These are phyloP conservation scores for Ogataea pignaliae DNA, from an alignment of 805 yeast species.

Conservation along the genomic window DNA sequence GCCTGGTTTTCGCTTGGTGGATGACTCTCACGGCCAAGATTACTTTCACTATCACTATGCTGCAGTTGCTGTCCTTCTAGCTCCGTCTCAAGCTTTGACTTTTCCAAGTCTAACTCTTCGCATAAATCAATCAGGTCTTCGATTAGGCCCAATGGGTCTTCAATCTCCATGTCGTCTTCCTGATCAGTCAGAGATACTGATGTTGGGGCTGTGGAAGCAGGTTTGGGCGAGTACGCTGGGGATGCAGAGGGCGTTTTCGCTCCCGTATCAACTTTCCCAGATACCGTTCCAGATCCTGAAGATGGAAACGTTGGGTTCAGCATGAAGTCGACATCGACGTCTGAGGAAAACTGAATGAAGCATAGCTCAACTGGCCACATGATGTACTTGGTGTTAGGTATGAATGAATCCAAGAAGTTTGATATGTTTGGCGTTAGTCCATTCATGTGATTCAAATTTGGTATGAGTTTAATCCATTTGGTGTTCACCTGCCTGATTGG, in stretches of 20 bases:
- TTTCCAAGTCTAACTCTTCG: slow-evolving; percentile 9
- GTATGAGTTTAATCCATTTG: slow-evolving; percentile 65
- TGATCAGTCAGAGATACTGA: not conserved
- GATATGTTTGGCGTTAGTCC: slow-evolving; percentile 63
- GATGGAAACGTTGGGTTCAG: too few species aligned
- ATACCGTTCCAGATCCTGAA: too few species aligned
- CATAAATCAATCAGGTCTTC: slow-evolving; percentile 25
- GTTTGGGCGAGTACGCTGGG: too few species aligned
- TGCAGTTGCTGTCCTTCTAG: slow-evolving; percentile 1
- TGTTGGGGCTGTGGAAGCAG: too few species aligned
- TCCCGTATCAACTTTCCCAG: too few species aligned
- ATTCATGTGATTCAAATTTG: slow-evolving; percentile 63
- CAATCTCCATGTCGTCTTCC: slow-evolving; percentile 6
- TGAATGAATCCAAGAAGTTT: slow-evolving; percentile 37
- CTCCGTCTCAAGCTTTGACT: slow-evolving; percentile 6
- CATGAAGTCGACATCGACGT: slow-evolving; percentile 9
- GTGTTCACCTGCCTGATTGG: slow-evolving; percentile 10
- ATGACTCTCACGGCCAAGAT: not conserved
- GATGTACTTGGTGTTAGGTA: slow-evolving; percentile 45
- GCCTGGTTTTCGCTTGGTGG: not conserved
- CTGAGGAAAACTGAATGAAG: slow-evolving; percentile 45
- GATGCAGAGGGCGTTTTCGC: too few species aligned
- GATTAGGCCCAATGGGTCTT: slow-evolving; percentile 25
- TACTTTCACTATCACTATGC: not conserved
- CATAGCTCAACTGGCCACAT: slow-evolving; percentile 74